These are phyloP conservation scores for Collariella sp. DNA, from an alignment of 495 filamentous ascomycete species.

Conservation along the genomic window DNA sequence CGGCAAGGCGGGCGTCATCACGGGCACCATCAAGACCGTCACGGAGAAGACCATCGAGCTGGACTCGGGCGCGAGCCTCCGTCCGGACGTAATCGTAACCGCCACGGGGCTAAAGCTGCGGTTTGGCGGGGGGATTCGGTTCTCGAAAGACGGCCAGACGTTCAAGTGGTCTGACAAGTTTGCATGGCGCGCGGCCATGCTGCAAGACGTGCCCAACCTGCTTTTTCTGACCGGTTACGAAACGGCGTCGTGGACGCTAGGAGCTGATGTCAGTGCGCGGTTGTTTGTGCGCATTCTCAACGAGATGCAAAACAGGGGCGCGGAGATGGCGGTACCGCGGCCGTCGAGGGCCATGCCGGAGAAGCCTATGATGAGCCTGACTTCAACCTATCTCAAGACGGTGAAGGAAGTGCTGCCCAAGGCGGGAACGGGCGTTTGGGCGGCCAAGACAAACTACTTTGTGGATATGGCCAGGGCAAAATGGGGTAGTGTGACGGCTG, in stretches of 20 bases:
- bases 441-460: constrained; percentile 7
- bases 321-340: not conserved
- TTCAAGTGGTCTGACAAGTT: not conserved
- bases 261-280: constrained; percentile 2
- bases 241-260: constrained; percentile 5
- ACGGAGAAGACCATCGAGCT: not conserved
- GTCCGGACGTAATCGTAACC: constrained; percentile 4
- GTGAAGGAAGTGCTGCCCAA: constrained; percentile 6
- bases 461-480: constrained; percentile 7
- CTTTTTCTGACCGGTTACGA: constrained; percentile 6
- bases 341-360: constrained; percentile 1
- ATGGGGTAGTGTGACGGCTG: not conserved
- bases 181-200: constrained; percentile 1
- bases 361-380: constrained; percentile 1
- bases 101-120: constrained; percentile 5
- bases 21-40: constrained; percentile 1
- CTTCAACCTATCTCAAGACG: constrained; percentile 3
- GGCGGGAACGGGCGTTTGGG: constrained; percentile 4
- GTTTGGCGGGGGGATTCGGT: constrained; percentile 1
- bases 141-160: not conserved
- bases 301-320: not conserved
- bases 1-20: not conserved
- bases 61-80: not conserved
- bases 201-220: constrained; percentile 6
- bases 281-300: constrained; percentile 1